A percentile compares a stretch with the other conserved stretches of the same genome.
Evolutionary conservation across 2,329 filamentous ascomycete genomes (phyloP).

Genomic region (Talaromyces sp.): DNA sequence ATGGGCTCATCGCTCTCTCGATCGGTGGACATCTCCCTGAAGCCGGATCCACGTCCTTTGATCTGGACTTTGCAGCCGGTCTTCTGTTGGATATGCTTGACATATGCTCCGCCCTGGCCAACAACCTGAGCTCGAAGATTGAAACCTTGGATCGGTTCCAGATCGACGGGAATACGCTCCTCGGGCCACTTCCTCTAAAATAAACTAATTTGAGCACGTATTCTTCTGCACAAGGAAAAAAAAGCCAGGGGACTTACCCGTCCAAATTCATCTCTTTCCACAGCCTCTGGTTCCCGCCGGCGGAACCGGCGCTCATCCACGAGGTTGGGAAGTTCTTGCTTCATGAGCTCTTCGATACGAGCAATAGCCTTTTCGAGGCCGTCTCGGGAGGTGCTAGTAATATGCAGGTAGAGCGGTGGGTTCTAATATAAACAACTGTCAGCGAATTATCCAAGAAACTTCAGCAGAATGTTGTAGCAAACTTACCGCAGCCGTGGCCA

Average conservation of each 20-base stretch:
- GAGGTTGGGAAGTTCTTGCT: constrained; percentile 89
- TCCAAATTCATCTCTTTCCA: constrained; percentile 84
- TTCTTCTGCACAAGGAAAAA: neutral
- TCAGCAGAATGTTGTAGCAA: neutral
- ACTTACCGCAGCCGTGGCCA: constrained; percentile 88
- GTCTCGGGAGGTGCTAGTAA: constrained; percentile 86
- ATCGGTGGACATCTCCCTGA: constrained; percentile 83
- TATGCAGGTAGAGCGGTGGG: constrained; percentile 88
- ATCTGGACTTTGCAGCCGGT: constrained; percentile 96
- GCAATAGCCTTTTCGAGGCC: constrained; percentile 84
- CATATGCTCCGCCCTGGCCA: constrained; percentile 87
- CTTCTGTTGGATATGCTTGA: constrained; percentile 96
- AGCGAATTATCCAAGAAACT: neutral
- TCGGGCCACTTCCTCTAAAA: constrained; percentile 95
- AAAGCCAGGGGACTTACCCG: constrained; percentile 59
- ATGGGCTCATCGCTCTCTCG: constrained; percentile 91
- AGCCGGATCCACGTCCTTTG: constrained; percentile 92
- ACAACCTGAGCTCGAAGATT: constrained; percentile 96
- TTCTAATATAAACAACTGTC: constrained; percentile 53
- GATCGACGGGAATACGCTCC: constrained; percentile 83
- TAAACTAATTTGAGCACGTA: neutral
- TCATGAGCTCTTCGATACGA: constrained; percentile 92
- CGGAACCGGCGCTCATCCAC: constrained; percentile 93
- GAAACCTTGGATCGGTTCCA: constrained; percentile 90
- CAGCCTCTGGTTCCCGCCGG: constrained; percentile 62